A percentile compares a stretch with the other conserved stretches of the same genome.
These are phyloP conservation scores for Cryphonectria nitschkei DNA, from an alignment of 2,329 filamentous ascomycete genomes.

Conservation along the genomic window DNA sequence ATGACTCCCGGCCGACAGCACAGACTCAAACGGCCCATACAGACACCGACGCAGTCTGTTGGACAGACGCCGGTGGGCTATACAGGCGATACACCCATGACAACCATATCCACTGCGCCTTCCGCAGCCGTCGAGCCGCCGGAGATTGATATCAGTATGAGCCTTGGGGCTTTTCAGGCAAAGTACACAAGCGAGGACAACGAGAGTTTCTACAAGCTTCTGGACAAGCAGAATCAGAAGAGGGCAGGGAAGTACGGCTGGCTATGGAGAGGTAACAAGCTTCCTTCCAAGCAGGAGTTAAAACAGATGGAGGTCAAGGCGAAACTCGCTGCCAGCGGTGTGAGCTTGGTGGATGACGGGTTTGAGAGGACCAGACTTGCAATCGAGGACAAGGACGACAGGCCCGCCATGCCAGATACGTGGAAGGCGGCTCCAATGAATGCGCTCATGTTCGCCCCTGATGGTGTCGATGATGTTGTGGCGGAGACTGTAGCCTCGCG, in stretches of 20 bases:
- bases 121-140: constrained; percentile 41
- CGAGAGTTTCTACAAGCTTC: constrained; percentile 89
- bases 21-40: constrained; percentile 29
- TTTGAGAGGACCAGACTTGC: constrained; percentile 61
- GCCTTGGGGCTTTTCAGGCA: constrained; percentile 81
- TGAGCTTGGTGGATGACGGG: constrained; percentile 58
- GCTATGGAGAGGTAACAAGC: constrained; percentile 87
- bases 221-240: constrained; percentile 89
- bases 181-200: constrained; percentile 98
- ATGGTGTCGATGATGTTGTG: constrained; percentile 62
- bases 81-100: constrained; percentile 74
- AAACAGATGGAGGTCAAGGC: constrained; percentile 66
- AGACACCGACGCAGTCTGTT: constrained; percentile 32
- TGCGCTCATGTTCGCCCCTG: constrained; percentile 81
- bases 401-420: constrained; percentile 75
- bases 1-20: constrained; percentile 74
- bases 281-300: constrained; percentile 78
- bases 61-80: constrained; percentile 67
- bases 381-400: constrained; percentile 68
- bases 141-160: constrained; percentile 74
- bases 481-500: constrained; percentile 65
- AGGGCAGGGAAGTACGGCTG: constrained; percentile 83
- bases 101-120: constrained; percentile 47
- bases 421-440: constrained; percentile 81
- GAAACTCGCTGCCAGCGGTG: constrained; percentile 50